Evolutionary conservation across 306 rosid species (phyloP), one percentile per base, ranked within the genome.

Genomic region (Glycine tomentella): DNA sequence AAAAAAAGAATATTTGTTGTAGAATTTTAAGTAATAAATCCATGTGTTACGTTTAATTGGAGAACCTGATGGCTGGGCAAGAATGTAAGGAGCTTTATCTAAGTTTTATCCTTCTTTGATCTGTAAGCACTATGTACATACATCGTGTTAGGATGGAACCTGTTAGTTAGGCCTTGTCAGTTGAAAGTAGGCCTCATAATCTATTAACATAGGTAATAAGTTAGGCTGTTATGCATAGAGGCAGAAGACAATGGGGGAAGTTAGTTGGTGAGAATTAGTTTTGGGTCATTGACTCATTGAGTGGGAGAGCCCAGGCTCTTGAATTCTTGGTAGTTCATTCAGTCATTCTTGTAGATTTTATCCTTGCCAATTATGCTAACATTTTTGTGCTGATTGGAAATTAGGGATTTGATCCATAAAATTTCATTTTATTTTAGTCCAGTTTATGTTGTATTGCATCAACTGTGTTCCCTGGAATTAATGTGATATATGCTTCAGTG

Each of bases 181-280:
- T 64, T 64, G 48, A 64, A 20, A 36, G 45, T 31, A 31, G n/a
- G 68, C 45, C 16, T 62, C 13, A 12, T 63, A 63, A 11, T 63
- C 17, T 63, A 17, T 62, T 63, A 33, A 63, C 34, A 63, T 63
- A 34, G 45, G 20, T 13, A 34, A 38, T 64, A 33, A 14, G 17
- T 58, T 58, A 17, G 64, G 17, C 17, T 36, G 25, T 36, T 36
- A 20, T 64, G 69, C 69, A 63, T 34, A 64, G 45, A 34, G 45
- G 69, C 69, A 5, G 45, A 13, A 11, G 9, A 64, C 36, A 20
- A 34, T 5, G 33, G 40, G n/a, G 16, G 15, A 10, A 10, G 44
- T 61, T 59, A 57, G 63, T 33, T 62, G 68, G 68, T 16, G 62
- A 56, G 68, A 33, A 33, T 31, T 33, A 62, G 15, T 31, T 62